Evolutionary conservation across 768 basidiomycete species (phyloP).

Genomic region (Postia placenta): DNA sequence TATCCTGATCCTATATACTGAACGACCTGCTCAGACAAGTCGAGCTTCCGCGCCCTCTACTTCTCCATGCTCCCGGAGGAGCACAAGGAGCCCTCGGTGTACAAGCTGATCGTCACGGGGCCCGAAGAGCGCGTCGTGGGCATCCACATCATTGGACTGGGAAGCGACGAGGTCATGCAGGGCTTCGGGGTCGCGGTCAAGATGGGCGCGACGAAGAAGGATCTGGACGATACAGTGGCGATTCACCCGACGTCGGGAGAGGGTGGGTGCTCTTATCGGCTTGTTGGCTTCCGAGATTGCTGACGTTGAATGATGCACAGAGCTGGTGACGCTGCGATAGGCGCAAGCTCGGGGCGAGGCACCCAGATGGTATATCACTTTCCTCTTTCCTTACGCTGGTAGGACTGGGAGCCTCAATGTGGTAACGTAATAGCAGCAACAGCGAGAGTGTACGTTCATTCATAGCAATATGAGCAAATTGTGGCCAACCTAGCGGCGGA

Average conservation of each 20-base stretch:
- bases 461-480: too few species aligned
- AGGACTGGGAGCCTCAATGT: too few species aligned
- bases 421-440: too few species aligned
- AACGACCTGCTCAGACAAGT: conserved; percentile 49
- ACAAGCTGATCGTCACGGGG: conserved; percentile 86
- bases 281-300: neutral
- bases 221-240: conserved; percentile 85
- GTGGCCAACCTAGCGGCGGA: too few species aligned
- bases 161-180: conserved; percentile 93
- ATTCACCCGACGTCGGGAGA: conserved; percentile 88
- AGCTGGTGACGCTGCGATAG: conserved; percentile 52
- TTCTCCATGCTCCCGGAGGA: conserved; percentile 87
- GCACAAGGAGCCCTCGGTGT: conserved; percentile 92
- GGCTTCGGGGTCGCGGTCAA: conserved; percentile 97
- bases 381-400: too few species aligned
- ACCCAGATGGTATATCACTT: too few species aligned
- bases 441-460: too few species aligned
- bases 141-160: conserved; percentile 85
- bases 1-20: neutral
- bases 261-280: conserved; percentile 39
- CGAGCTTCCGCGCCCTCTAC: conserved; percentile 78
- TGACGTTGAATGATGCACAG: conserved; percentile 29
- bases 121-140: conserved; percentile 96
- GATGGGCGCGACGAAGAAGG: conserved; percentile 83
- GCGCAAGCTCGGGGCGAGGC: too few species aligned